A percentile compares a stretch with the other conserved stretches of the same genome.
Evolutionary conservation across 768 basidiomycete genomes (phyloP).

Genomic region (Multifurca ochricompacta): DNA sequence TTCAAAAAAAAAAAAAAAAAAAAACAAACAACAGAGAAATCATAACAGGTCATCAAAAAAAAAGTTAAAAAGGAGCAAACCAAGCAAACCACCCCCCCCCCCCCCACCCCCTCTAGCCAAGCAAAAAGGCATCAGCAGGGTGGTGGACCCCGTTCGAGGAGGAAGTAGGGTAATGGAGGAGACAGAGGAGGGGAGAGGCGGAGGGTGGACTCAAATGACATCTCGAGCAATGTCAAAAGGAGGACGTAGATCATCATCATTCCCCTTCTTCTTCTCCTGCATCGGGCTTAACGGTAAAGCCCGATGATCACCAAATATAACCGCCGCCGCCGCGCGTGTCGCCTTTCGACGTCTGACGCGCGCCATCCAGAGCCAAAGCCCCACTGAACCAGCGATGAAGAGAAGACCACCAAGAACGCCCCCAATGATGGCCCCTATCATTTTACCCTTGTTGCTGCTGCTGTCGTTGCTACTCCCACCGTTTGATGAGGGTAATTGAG

Average conservation of each 20-base stretch:
- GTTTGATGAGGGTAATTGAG: neutral
- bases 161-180: no score
- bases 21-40: no score
- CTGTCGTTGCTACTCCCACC: no score
- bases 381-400: neutral
- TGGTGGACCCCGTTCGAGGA: no score
- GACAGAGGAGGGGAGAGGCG: no score
- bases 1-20: no score
- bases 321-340: neutral
- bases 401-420: neutral
- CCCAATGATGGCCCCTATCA: neutral
- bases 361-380: neutral
- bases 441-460: neutral
- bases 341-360: constrained; percentile 7
- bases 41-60: no score
- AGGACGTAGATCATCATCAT: neutral
- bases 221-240: neutral
- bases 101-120: no score
- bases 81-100: no score
- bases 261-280: constrained; percentile 4
- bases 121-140: no score
- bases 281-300: neutral
- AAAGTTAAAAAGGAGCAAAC: no score
- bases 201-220: neutral
- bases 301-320: neutral